Base-by-base conservation (phyloP, 2,329 filamentous ascomycete species). In the Fusarium nygamai region DNA sequence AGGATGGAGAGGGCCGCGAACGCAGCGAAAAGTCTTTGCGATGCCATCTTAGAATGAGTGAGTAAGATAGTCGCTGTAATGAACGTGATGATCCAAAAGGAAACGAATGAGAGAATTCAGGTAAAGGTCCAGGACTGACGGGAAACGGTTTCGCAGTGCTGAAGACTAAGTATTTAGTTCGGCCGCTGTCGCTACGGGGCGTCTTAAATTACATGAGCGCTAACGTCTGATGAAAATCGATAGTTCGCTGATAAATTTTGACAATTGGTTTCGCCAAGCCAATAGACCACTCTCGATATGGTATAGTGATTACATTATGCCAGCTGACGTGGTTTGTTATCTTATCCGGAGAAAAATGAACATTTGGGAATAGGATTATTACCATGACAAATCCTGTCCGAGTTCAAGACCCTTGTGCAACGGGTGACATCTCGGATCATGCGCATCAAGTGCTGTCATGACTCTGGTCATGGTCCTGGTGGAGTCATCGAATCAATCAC, bases 21-120 rank as follows among this genome's bases (percentile, higher is more conserved):
- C 6, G 53, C 53, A 44, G 53, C 27, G 6, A 43, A 24, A 24
- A 57, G 24, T 20, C 22, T 57, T 8, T 24, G 36, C 53, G 53
- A 44, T 20, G 38, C 53, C 53, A 57, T 57, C 53, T 57, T 57
- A 24, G 17, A 57, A 57, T 24, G 53, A 57, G 36, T 43, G 36
- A 10, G 24, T 33, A 43, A 57, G 36, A 33, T 9, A 31, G 27
- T 33, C 38, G 53, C 53, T n/a, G 38, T 57, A 44, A 33, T 14
- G 53, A 57, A 31, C 22, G 53, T 43, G 22, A 44, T n/a, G 53
- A 16, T 24, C 9, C 13, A 27, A 36, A 36, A 14, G 17, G 8
- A 33, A 43, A 31, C 6, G 22, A 57, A 31, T 31, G 27, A 44
- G 27, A 29, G 19, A 43, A 31, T 16, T 12, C 8, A 31, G 6